phyloP scores from a whole-genome alignment of 1,284 basidiomycete genomes.

The Heimioporus retisporus region DNA sequence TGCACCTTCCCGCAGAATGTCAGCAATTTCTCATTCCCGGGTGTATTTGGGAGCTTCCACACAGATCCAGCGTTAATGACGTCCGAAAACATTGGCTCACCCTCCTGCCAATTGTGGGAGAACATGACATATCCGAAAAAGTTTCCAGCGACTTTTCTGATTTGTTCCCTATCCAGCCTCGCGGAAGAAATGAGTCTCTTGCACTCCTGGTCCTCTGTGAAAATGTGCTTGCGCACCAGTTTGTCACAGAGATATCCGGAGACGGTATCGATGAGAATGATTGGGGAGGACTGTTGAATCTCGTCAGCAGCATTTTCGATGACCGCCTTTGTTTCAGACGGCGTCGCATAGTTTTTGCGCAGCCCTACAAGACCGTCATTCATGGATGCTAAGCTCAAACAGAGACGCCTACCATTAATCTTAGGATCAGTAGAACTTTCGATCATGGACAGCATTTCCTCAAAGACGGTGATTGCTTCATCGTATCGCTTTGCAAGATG shows the following conservation, averaged over 20 bases:
- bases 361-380: slow-evolving; percentile 3
- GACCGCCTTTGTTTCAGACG: slow-evolving; percentile 1
- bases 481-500: slow-evolving; percentile 5
- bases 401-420: slow-evolving; percentile 5
- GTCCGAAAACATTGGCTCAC: slow-evolving; percentile 4
- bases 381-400: not conserved
- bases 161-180: slow-evolving; percentile 1
- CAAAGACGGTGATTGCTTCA: slow-evolving; percentile 9
- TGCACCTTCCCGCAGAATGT: slow-evolving; percentile 11
- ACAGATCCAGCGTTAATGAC: not conserved
- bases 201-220: not conserved
- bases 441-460: slow-evolving; percentile 10
- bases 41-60: slow-evolving; percentile 2
- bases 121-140: slow-evolving; percentile 13
- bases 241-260: not conserved
- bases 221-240: not conserved
- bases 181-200: slow-evolving; percentile 10
- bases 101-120: slow-evolving; percentile 9
- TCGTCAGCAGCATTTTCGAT: not conserved
- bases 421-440: slow-evolving; percentile 3
- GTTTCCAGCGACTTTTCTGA: not conserved
- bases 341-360: slow-evolving; percentile 7
- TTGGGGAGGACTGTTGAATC: not conserved
- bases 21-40: slow-evolving; percentile 9
- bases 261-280: slow-evolving; percentile 5